Conservation (phyloP, 306 rosid species). For the Fagus crenata region DNA sequence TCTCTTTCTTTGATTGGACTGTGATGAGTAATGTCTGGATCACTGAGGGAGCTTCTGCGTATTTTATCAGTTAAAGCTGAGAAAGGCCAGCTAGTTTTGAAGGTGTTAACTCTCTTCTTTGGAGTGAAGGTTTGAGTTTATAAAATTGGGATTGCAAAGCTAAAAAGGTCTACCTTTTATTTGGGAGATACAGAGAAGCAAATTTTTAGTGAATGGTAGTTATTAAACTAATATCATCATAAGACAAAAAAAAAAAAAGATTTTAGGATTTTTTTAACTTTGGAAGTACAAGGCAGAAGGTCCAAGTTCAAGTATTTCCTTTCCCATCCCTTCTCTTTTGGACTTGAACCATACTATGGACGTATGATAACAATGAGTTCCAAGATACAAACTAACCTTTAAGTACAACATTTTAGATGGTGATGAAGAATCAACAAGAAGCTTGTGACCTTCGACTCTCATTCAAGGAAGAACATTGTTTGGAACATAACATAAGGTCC, state of each 20-base stretch:
- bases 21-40: not conserved
- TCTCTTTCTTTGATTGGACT: not conserved
- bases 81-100: not conserved
- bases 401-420: not conserved
- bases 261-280: not conserved
- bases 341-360: too few species aligned
- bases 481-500: not conserved
- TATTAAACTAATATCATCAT: too few species aligned
- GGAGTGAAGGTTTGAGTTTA: constrained; percentile 4
- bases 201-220: not conserved
- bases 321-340: not conserved
- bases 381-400: not conserved
- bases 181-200: not conserved
- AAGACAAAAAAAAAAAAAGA: not conserved
- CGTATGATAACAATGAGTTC: not conserved
- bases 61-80: not conserved
- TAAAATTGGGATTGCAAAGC: not conserved
- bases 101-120: not conserved
- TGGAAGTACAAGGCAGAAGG: not conserved
- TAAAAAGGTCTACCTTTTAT: constrained; percentile 1
- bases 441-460: not conserved
- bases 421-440: not conserved
- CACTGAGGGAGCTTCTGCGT: not conserved
- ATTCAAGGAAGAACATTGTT: not conserved
- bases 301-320: not conserved